Evolutionary conservation across 768 basidiomycete genomes (phyloP).

Genomic region (Podaxis sp.): DNA sequence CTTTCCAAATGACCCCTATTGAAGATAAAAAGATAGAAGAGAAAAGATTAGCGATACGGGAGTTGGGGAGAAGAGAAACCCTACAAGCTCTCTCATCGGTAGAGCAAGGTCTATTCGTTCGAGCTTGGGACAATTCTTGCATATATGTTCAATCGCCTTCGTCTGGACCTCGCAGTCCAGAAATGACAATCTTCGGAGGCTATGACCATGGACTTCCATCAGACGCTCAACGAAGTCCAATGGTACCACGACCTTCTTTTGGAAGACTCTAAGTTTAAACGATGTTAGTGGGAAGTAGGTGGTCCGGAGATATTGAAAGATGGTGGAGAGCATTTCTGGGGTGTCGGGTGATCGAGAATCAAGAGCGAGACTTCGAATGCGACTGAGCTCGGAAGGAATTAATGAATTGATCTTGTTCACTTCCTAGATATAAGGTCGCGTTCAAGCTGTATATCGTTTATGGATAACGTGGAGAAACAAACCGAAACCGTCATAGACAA

Average conservation of each 20-base stretch:
- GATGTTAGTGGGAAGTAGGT: slow-evolving; percentile 34
- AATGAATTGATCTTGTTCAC: slow-evolving; percentile 32
- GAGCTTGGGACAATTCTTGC: slow-evolving; percentile 41
- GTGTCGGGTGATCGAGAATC: slow-evolving; percentile 44
- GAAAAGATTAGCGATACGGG: neutral
- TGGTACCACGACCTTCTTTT: slow-evolving; percentile 37
- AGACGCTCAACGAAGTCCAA: slow-evolving; percentile 43
- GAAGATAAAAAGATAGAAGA: neutral
- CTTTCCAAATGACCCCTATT: slow-evolving; percentile 6
- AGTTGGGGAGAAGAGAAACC: slow-evolving; percentile 18
- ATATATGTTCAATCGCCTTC: slow-evolving; percentile 41
- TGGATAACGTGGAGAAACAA: slow-evolving; percentile 21
- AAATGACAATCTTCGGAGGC: slow-evolving; percentile 45
- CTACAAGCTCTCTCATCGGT: slow-evolving; percentile 51
- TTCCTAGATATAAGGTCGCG: neutral
- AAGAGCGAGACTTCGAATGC: slow-evolving; percentile 51
- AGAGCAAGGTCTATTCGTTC: slow-evolving; percentile 51
- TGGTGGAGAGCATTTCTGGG: slow-evolving; percentile 26
- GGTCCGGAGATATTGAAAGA: slow-evolving; percentile 32
- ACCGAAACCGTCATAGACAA: slow-evolving; percentile 65
- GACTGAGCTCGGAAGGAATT: slow-evolving; percentile 35
- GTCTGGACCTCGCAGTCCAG: slow-evolving; percentile 43
- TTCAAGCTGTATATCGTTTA: slow-evolving; percentile 7
- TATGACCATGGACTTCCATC: slow-evolving; percentile 37
- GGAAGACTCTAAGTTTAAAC: slow-evolving; percentile 46